Evolutionary conservation across 2,329 filamentous ascomycete species (phyloP).

Genomic region (Trichoderma lentiforme): DNA sequence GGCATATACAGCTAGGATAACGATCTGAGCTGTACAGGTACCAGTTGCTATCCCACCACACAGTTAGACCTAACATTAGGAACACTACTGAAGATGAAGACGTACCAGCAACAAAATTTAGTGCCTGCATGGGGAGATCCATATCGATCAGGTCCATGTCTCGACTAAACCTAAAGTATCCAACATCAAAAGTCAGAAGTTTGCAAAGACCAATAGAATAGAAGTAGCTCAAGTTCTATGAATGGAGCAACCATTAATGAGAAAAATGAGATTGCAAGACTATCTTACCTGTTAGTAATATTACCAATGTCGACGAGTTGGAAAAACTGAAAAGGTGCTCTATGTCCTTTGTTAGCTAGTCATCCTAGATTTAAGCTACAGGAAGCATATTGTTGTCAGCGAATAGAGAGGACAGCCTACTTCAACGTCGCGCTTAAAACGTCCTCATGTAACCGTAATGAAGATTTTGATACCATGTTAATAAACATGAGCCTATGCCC

Average conservation of each 20-base stretch:
- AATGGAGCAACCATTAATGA: background rate
- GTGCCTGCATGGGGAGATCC: background rate
- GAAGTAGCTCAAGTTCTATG: background rate
- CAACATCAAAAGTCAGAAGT: background rate
- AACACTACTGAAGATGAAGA: background rate
- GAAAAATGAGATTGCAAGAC: background rate
- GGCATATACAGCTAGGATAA: background rate
- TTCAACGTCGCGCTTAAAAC: background rate
- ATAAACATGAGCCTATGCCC: background rate
- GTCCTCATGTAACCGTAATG: background rate
- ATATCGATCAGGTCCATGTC: background rate
- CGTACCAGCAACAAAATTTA: background rate
- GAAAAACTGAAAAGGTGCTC: background rate
- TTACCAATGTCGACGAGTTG: background rate
- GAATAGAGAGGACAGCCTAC: background rate
- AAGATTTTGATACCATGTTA: background rate
- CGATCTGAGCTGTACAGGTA: background rate
- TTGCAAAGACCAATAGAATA: background rate
- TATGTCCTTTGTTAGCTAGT: background rate
- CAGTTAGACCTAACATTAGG: background rate
- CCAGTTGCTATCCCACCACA: background rate
- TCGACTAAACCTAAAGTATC: background rate
- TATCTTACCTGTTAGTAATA: background rate
- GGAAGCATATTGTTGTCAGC: background rate
- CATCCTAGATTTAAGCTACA: background rate